Percentiles rank a stretch among this genome's conserved stretches.
phyloP scores from a whole-genome alignment of 2,329 filamentous ascomycete species.

The Calonectria crousiana region DNA sequence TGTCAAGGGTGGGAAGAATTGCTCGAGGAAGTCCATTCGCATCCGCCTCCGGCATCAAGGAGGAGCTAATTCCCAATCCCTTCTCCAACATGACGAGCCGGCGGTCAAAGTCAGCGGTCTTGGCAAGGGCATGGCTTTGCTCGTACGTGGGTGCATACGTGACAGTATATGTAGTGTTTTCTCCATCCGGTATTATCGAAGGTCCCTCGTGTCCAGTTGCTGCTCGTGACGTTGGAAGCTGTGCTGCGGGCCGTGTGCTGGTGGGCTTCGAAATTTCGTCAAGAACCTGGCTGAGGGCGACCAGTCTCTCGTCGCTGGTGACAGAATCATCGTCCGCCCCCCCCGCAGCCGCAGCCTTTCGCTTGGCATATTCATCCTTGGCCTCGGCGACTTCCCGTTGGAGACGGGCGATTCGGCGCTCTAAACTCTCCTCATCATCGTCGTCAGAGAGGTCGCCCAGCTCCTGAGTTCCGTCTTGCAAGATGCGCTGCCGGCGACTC shows the following conservation, averaged over 20 bases:
- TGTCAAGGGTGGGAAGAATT: conserved; percentile 84
- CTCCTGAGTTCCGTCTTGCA: conserved; percentile 74
- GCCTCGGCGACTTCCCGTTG: conserved; percentile 85
- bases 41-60: conserved; percentile 72
- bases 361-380: conserved; percentile 71
- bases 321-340: conserved; percentile 64
- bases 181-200: conserved; percentile 32
- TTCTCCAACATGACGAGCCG: conserved; percentile 84
- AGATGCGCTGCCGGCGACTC: conserved; percentile 73
- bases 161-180: conserved; percentile 70
- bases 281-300: conserved; percentile 78
- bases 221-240: conserved; percentile 23
- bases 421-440: conserved; percentile 79
- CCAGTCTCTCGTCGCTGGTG: conserved; percentile 55
- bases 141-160: conserved; percentile 75
- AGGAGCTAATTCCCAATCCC: conserved; percentile 81
- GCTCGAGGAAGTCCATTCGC: conserved; percentile 71
- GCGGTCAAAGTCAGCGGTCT: conserved; percentile 89
- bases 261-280: conserved; percentile 68
- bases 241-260: conserved; percentile 26
- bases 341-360: conserved; percentile 60
- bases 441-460: conserved; percentile 82
- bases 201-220: conserved; percentile 32
- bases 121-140: conserved; percentile 78
- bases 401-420: conserved; percentile 83